Evolutionary conservation across 2,329 filamentous ascomycete species (phyloP), one percentile per base, ranked within the genome.

Genomic region (Fusarium tuaranense): DNA sequence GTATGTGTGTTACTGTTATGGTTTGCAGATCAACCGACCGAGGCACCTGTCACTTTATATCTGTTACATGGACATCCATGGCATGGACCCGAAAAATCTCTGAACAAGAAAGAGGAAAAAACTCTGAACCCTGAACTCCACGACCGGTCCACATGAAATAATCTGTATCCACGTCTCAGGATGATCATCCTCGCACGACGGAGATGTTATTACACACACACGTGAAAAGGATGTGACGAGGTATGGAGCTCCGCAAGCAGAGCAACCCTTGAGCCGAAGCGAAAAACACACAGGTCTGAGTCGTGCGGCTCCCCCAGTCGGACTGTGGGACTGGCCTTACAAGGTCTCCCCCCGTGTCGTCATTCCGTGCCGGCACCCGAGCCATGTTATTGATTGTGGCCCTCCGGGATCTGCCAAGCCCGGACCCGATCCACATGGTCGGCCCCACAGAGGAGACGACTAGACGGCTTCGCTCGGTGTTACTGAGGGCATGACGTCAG

Each of bases 291-390:
- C 27, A 27, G 7, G 22, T n/a, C 67, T 69, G 74, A 69, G 67
- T 72, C 72, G 71, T 39, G 63, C 58, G 63, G 63, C 39, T 65
- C 63, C 53, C 36, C 48, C 27, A 51, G 48, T 53, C 32, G 32
- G 27, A 44, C 25, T 30, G 39, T 39, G 27, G 36, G 38, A 58
- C 34, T 55, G 46, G 62, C 48, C 63, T 59, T 51, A 44, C 58
- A 44, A 25, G 53, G 55, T 22, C 32, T 30, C 57, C 53, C 44
- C 62, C 25, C 20, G 59, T 70, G 68, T 77, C 72, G 74, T 75
- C 72, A 77, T 75, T 67, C 70, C 67, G 71, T 70, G 73, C 75
- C 76, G 72, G 71, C 59, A 70, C 61, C 76, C 76, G 74, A 68
- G 36, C 53, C 39, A 51, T 39, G 41, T 63, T 66, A 27, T 48